phyloP scores from a whole-genome alignment of 495 filamentous ascomycete genomes.

The Penicillium subrubescens region DNA sequence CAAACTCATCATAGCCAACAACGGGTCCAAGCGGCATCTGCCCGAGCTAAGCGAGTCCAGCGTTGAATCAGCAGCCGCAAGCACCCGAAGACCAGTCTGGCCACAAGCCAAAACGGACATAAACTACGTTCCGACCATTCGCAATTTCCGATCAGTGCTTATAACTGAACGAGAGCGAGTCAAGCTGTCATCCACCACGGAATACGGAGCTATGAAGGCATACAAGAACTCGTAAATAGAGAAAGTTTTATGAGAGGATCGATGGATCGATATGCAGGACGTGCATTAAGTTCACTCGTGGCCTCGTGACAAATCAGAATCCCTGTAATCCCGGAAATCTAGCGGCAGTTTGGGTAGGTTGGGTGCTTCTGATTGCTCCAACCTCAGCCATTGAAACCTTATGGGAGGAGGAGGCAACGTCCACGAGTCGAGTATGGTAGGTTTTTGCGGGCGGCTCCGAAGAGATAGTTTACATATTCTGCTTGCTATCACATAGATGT shows the following conservation, averaged over 20 bases:
- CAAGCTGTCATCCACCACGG: not conserved
- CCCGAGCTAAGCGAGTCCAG: not conserved
- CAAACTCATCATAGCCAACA: not conserved
- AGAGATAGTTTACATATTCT: not conserved
- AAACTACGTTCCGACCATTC: not conserved
- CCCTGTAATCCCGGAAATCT: not conserved
- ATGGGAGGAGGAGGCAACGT: not conserved
- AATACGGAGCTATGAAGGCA: not conserved
- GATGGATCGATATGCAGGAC: not conserved
- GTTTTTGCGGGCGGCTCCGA: not conserved
- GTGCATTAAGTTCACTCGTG: not conserved
- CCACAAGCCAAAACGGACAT: not conserved
- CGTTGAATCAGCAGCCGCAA: not conserved
- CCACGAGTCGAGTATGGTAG: not conserved
- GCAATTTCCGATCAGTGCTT: not conserved
- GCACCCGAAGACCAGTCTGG: not conserved
- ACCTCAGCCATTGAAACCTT: not conserved
- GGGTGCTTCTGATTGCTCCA: not conserved
- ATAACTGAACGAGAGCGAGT: not conserved
- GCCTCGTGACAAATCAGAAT: constrained; percentile 2
- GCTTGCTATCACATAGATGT: not conserved
- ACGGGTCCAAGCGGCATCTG: not conserved
- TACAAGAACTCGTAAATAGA: not conserved
- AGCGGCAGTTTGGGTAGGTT: not conserved
- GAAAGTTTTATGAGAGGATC: not conserved